These are phyloP conservation scores for Daldinia childiae DNA, from an alignment of 495 filamentous ascomycete genomes.

Conservation along the genomic window DNA sequence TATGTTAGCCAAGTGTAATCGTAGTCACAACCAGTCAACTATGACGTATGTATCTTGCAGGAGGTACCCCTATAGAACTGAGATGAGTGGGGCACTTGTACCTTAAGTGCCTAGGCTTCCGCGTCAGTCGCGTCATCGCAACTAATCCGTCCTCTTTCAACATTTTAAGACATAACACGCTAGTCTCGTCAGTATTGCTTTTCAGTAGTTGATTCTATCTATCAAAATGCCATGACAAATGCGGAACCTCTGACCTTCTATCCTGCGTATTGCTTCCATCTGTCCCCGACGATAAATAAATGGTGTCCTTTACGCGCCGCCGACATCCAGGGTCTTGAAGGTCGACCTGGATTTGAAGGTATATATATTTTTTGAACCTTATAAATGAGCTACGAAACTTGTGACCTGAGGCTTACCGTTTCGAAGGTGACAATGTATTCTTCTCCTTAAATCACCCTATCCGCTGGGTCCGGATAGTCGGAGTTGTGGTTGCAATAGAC, in stretches of 20 bases:
- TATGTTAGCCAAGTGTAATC: neutral
- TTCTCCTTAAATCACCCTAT: conserved; percentile 91
- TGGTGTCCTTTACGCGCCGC: conserved; percentile 82
- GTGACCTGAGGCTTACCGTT: conserved; percentile 18
- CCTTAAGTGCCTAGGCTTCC: conserved; percentile 10
- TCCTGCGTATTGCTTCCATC: conserved; percentile 82
- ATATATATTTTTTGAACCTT: conserved; percentile 28
- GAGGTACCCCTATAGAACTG: neutral
- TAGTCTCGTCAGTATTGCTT: conserved; percentile 21
- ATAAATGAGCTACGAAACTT: neutral
- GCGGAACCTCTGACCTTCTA: conserved; percentile 59
- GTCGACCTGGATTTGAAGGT: conserved; percentile 75
- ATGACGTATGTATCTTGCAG: conserved; percentile 4
- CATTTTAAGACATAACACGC: conserved; percentile 18
- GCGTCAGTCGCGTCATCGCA: conserved; percentile 9
- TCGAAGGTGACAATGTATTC: conserved; percentile 73
- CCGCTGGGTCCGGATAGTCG: conserved; percentile 81
- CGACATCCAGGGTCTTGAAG: conserved; percentile 71
- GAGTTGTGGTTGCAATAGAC: conserved; percentile 79
- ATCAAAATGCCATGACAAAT: conserved; percentile 64
- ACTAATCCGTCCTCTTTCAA: conserved; percentile 13
- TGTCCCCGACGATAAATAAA: conserved; percentile 81
- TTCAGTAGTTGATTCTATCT: conserved; percentile 13
- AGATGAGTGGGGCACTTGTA: conserved; percentile 21
- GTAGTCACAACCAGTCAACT: neutral